A percentile compares a stretch with the other conserved stretches of the same genome.
These are phyloP conservation scores for Diaporthe longicolla DNA, from an alignment of 2,329 filamentous ascomycete genomes.

Conservation along the genomic window DNA sequence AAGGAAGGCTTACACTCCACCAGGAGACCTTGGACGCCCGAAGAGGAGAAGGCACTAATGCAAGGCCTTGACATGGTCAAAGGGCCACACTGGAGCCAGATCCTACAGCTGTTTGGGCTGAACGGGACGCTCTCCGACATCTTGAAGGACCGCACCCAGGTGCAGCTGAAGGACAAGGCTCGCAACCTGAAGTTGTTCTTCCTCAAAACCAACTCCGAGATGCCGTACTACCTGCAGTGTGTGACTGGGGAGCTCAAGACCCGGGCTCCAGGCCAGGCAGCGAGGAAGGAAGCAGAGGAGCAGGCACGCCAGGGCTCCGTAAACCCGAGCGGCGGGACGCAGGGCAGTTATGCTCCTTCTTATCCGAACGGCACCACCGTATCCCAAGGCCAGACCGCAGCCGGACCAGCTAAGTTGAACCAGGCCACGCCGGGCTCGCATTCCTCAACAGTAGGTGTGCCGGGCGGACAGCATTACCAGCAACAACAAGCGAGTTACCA, in stretches of 20 bases:
- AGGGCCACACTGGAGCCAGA: constrained; percentile 94
- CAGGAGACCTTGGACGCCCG: constrained; percentile 86
- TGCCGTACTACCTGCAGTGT: constrained; percentile 87
- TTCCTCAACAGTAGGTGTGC: constrained; percentile 15
- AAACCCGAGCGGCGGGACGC: constrained; percentile 66
- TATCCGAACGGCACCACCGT: constrained; percentile 36
- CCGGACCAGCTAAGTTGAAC: constrained; percentile 31
- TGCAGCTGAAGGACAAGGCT: constrained; percentile 93
- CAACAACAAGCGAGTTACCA: constrained; percentile 36
- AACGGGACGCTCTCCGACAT: constrained; percentile 86
- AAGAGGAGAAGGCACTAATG: constrained; percentile 93
- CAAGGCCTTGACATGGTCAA: constrained; percentile 89
- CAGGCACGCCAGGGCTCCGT: constrained; percentile 73
- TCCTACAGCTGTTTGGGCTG: constrained; percentile 84
- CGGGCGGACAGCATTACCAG: constrained; percentile 28
- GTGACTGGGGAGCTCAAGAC: constrained; percentile 94
- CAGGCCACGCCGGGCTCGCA: constrained; percentile 29
- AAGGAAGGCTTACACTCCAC: constrained; percentile 72
- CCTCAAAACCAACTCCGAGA: constrained; percentile 90
- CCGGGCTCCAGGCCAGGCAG: constrained; percentile 81
- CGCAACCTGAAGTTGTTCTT: constrained; percentile 93
- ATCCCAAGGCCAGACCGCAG: constrained; percentile 23
- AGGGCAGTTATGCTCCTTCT: constrained; percentile 53
- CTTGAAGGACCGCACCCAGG: constrained; percentile 89
- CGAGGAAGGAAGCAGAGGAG: constrained; percentile 77